Evolutionary conservation across 2,329 filamentous ascomycete genomes (phyloP).

Genomic region (Pestalotiopsis sp.): DNA sequence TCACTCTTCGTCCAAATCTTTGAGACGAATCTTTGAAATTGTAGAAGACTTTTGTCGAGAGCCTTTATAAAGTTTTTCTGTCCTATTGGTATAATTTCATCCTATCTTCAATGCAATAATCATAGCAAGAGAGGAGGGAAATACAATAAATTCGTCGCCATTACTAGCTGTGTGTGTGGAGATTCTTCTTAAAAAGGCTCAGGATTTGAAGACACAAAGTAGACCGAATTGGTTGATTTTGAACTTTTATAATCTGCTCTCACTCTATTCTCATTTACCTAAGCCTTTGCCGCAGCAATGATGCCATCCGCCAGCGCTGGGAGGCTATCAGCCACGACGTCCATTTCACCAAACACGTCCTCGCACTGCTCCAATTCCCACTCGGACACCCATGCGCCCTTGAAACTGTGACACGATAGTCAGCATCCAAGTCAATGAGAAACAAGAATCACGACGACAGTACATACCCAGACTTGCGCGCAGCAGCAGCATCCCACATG

Average conservation of each 20-base stretch:
- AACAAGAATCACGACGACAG: no score
- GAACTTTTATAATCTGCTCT: neutral
- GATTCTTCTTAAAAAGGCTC: neutral
- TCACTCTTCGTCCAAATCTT: no score
- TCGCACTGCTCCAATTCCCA: slow-evolving; percentile 53
- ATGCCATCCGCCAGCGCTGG: slow-evolving; percentile 50
- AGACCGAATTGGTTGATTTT: neutral
- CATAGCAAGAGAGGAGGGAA: no score
- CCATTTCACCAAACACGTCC: slow-evolving; percentile 56
- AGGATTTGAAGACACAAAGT: neutral
- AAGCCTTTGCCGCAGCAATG: slow-evolving; percentile 19
- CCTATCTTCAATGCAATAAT: no score
- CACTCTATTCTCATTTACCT: neutral
- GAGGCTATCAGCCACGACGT: slow-evolving; percentile 50
- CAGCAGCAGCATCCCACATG: slow-evolving; percentile 61
- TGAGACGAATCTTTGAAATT: no score
- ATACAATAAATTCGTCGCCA: no score
- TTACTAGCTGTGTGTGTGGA: no score
- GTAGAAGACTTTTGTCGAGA: no score
- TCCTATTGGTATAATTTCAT: no score
- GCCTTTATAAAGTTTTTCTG: no score
- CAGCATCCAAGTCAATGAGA: no score
- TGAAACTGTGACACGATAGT: slow-evolving; percentile 36
- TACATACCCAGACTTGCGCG: slow-evolving; percentile 45
- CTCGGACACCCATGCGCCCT: slow-evolving; percentile 55